phyloP scores from a whole-genome alignment of 208 protist species.

The Borovskyia barvae region DNA sequence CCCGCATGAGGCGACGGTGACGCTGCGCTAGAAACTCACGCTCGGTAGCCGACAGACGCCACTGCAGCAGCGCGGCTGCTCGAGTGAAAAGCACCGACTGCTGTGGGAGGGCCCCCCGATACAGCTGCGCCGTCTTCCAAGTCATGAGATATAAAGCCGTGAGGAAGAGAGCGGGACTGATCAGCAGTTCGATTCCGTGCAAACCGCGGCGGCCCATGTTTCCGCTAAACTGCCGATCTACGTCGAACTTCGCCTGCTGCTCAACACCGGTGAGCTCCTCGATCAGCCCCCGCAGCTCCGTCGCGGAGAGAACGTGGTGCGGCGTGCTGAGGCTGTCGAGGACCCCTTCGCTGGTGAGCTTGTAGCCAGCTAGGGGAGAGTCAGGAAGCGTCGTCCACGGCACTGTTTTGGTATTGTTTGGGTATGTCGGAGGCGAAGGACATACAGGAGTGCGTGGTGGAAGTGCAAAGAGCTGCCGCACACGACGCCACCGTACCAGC shows the following conservation, averaged over 20 bases:
- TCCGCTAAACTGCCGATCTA: slow-evolving; percentile 47
- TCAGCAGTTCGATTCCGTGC: slow-evolving; percentile 55
- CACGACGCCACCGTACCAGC: too few species aligned
- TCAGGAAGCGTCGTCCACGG: slow-evolving; percentile 30
- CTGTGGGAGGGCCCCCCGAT: slow-evolving; percentile 53
- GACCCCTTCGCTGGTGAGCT: slow-evolving; percentile 39
- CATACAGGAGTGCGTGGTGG: too few species aligned
- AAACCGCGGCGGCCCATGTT: slow-evolving; percentile 49
- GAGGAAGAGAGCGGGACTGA: slow-evolving; percentile 61
- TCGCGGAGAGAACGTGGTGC: slow-evolving; percentile 29
- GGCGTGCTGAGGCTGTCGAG: slow-evolving; percentile 40
- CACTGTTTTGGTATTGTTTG: background rate
- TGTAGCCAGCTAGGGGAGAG: slow-evolving; percentile 68
- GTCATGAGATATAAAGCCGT: slow-evolving; percentile 68
- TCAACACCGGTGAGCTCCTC: slow-evolving; percentile 56
- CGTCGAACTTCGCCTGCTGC: slow-evolving; percentile 57
- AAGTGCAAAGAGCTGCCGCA: too few species aligned
- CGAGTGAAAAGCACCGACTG: slow-evolving; percentile 58
- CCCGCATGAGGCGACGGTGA: slow-evolving; percentile 64
- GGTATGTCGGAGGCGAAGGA: background rate
- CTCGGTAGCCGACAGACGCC: slow-evolving; percentile 35
- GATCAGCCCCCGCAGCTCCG: slow-evolving; percentile 49
- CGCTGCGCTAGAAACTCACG: slow-evolving; percentile 60
- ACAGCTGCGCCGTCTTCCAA: slow-evolving; percentile 66
- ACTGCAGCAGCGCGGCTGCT: slow-evolving; percentile 32